Conservation (phyloP, 2,329 filamentous ascomycete genomes). For the Exophiala calicioides region DNA sequence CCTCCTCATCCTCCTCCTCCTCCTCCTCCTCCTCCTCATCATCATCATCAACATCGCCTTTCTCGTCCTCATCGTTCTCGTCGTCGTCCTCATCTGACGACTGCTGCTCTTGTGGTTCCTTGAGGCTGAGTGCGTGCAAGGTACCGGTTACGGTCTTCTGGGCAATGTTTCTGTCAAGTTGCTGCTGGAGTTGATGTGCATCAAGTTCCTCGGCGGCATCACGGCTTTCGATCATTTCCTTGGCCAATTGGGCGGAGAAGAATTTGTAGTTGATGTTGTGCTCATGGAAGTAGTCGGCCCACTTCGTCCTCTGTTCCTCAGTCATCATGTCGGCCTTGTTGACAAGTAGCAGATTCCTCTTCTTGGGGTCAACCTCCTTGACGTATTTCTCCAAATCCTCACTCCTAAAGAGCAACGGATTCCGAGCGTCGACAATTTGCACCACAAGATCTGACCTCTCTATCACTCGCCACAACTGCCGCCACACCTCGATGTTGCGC, state of each 20-base stretch:
- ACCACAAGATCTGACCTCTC: constrained; percentile 94
- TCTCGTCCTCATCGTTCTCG: constrained; percentile 48
- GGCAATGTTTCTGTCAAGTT: constrained; percentile 22
- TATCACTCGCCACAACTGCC: constrained; percentile 96
- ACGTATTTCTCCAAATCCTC: constrained; percentile 94
- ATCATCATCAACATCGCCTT: constrained; percentile 38
- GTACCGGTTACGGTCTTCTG: constrained; percentile 26
- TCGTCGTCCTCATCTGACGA: constrained; percentile 43
- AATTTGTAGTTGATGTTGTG: constrained; percentile 88
- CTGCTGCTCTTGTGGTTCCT: constrained; percentile 33
- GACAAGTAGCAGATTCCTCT: constrained; percentile 88
- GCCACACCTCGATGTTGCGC: constrained; percentile 95
- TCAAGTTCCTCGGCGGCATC: constrained; percentile 55
- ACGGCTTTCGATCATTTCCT: constrained; percentile 78
- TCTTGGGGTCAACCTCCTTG: constrained; percentile 83
- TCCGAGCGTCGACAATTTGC: constrained; percentile 96
- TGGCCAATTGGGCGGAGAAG: constrained; percentile 91
- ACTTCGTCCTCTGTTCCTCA: constrained; percentile 72
- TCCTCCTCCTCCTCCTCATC: constrained; percentile 49
- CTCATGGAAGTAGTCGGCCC: constrained; percentile 83
- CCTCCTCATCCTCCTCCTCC: constrained; percentile 49
- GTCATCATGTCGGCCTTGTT: constrained; percentile 99
- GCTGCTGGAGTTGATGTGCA: constrained; percentile 36
- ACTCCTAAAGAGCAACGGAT: constrained; percentile 89
- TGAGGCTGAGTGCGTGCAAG: constrained; percentile 28